Evolutionary conservation across 106 monocot genomes (phyloP).

Genomic region (Dendrobium catenatum): DNA sequence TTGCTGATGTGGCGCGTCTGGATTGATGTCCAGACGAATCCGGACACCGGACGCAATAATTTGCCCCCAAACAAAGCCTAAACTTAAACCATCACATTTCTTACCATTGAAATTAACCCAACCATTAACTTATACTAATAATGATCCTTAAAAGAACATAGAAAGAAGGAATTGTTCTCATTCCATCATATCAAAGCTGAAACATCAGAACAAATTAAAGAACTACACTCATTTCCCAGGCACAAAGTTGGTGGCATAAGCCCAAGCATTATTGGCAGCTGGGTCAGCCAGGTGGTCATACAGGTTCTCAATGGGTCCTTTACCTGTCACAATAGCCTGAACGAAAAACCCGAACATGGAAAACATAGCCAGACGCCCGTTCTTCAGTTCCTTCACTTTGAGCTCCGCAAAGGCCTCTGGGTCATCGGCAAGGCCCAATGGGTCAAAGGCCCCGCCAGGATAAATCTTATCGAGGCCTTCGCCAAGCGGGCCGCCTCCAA

Average conservation of each 20-base stretch:
- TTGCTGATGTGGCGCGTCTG: no score
- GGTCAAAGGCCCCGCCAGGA: conserved; percentile 51
- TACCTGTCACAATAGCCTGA: conserved; percentile 36
- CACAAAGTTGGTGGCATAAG: conserved; percentile 81
- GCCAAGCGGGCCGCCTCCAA: conserved; percentile 58
- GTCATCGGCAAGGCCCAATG: conserved; percentile 48
- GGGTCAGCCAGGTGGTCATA: conserved; percentile 46
- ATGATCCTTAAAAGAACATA: no score
- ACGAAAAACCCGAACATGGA: conserved; percentile 42
- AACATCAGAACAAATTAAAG: no score
- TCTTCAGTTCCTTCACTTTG: conserved; percentile 41
- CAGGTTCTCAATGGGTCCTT: conserved; percentile 54
- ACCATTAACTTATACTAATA: no score
- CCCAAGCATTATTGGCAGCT: conserved; percentile 57
- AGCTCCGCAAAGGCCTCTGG: conserved; percentile 53
- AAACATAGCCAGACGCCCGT: conserved; percentile 28
- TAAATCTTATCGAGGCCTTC: conserved; percentile 65
- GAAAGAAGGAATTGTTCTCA: no score
- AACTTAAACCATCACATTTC: no score
- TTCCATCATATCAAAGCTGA: no score
- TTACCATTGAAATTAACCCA: no score
- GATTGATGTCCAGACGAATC: no score
- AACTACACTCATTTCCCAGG: conserved; percentile 46
- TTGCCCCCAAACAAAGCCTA: no score
- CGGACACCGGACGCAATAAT: no score